These are phyloP conservation scores for Cyberlindnera sargentensis DNA, from an alignment of 805 yeast genomes.

Conservation along the genomic window DNA sequence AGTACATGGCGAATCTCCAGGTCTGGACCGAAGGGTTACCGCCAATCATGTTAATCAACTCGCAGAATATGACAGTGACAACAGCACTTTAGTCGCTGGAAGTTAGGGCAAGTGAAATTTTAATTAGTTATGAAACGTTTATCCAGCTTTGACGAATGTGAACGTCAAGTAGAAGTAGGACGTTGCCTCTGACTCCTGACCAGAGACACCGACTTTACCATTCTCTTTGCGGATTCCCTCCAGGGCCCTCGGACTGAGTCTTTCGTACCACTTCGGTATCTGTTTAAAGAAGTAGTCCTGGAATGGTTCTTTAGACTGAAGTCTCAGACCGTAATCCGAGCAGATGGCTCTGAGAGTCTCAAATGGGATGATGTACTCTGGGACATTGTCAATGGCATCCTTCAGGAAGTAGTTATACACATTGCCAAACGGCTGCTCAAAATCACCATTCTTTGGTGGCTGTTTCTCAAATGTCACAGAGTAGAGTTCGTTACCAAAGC, in stretches of 20 bases:
- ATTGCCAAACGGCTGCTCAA: slow-evolving; percentile 75
- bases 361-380: slow-evolving; percentile 94
- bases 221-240: slow-evolving; percentile 59
- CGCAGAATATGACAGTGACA: slow-evolving; percentile 94
- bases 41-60: slow-evolving; percentile 74
- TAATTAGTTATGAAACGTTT: not conserved
- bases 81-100: slow-evolving; percentile 56
- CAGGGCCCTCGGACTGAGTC: slow-evolving; percentile 50
- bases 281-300: slow-evolving; percentile 77
- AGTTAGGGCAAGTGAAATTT: no score
- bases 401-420: slow-evolving; percentile 71
- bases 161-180: slow-evolving; percentile 75
- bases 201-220: slow-evolving; percentile 81
- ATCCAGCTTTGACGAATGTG: slow-evolving; percentile 58
- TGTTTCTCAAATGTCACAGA: slow-evolving; percentile 72
- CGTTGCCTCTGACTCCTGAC: slow-evolving; percentile 80
- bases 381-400: slow-evolving; percentile 95
- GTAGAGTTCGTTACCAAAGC: slow-evolving; percentile 84
- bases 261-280: slow-evolving; percentile 56
- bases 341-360: slow-evolving; percentile 80
- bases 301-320: slow-evolving; percentile 70
- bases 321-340: slow-evolving; percentile 69
- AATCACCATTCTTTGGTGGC: slow-evolving; percentile 71
- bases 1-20: slow-evolving; percentile 69
- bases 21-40: slow-evolving; percentile 80